These are phyloP conservation scores for Botrytis cinerea DNA, from an alignment of 2,329 filamentous ascomycete species.

Conservation along the genomic window DNA sequence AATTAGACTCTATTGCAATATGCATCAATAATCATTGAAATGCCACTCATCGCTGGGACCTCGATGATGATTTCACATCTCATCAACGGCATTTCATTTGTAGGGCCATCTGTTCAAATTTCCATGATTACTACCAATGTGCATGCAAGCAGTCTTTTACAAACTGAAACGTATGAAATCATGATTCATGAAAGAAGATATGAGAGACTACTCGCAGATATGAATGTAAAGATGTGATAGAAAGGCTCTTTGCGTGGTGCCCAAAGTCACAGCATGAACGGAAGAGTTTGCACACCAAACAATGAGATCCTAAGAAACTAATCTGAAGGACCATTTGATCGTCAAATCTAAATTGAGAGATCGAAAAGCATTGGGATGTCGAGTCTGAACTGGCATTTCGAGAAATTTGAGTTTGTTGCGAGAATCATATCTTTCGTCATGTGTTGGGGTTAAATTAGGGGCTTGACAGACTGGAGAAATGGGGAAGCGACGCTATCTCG, in stretches of 20 bases:
- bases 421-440: not conserved
- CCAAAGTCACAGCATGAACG: not conserved
- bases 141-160: not conserved
- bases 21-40: not conserved
- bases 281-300: not conserved
- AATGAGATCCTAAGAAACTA: not conserved
- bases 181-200: not conserved
- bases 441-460: not conserved
- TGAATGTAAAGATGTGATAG: not conserved
- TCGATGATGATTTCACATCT: not conserved
- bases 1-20: slow-evolving; percentile 30
- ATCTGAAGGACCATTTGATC: not conserved
- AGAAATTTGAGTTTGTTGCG: not conserved
- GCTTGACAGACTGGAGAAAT: not conserved
- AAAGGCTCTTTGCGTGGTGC: not conserved
- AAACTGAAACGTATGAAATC: not conserved
- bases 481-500: not conserved
- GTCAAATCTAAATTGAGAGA: not conserved
- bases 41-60: not conserved
- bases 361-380: not conserved
- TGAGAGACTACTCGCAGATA: not conserved
- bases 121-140: not conserved
- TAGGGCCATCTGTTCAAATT: not conserved
- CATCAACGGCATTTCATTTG: not conserved
- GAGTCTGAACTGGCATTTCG: not conserved